A percentile compares a stretch with the other conserved stretches of the same genome.
These are phyloP conservation scores for Aspergillus carlsbadensis DNA, from an alignment of 495 filamentous ascomycete genomes.

Conservation along the genomic window DNA sequence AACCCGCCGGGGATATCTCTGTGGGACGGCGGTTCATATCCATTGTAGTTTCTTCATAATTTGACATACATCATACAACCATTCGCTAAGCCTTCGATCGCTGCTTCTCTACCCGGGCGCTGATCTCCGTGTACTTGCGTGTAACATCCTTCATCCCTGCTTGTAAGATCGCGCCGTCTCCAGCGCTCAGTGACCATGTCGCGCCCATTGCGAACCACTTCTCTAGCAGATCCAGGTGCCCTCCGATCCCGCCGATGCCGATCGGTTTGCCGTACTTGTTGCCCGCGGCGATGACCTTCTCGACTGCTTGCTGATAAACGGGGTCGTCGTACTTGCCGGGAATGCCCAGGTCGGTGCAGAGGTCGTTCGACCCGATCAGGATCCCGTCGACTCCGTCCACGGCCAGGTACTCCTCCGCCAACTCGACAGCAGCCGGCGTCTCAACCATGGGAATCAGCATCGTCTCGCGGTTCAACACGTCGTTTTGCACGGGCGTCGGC, in stretches of 20 bases:
- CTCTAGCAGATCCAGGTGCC: conserved; percentile 28
- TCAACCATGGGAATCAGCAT: conserved; percentile 38
- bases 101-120: conserved; percentile 18
- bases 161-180: conserved; percentile 28
- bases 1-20: conserved; percentile 12
- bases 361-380: conserved; percentile 34
- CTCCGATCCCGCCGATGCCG: conserved; percentile 31
- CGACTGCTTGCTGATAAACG: conserved; percentile 20
- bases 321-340: conserved; percentile 28
- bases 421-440: conserved; percentile 26
- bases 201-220: conserved; percentile 32
- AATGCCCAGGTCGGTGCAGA: conserved; percentile 29
- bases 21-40: not conserved
- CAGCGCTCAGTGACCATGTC: conserved; percentile 30
- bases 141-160: conserved; percentile 29
- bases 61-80: not conserved
- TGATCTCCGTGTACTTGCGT: conserved; percentile 30
- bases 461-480: conserved; percentile 23
- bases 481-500: conserved; percentile 25
- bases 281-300: conserved; percentile 23
- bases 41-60: not conserved
- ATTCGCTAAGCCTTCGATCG: not conserved
- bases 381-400: conserved; percentile 30
- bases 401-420: conserved; percentile 28
- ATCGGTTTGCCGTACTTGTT: conserved; percentile 27